Evolutionary conservation across 208 protist species (phyloP), one percentile per base, ranked within the genome.

Genomic region (Porcisia deanei): DNA sequence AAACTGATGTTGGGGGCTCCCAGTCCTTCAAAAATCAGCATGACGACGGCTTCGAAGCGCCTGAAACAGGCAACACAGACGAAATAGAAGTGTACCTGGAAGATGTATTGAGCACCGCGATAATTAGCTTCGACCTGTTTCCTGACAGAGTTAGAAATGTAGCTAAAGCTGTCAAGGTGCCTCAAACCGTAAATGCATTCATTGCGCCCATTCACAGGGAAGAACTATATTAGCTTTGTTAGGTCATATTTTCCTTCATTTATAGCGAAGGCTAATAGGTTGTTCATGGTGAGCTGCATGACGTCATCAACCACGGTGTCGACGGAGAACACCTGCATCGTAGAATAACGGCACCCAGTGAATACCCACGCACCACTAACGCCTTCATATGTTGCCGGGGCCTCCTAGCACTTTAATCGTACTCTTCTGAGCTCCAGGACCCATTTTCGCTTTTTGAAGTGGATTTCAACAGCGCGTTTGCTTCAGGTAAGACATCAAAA

Each of bases 131-230:
- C 81, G 0, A 37, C 39, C 59, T 86, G 85, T 59, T 92, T 87
- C 47, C 81, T 88, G 14, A 91, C 79, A 55, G 84, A 87, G 20
- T 91, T 83, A 14, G 86, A 72, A 22, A 92, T 87, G 67, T 88
- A 84, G 52, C 78, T 73, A 72, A 91, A 92, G 66, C 89, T 86
- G 59, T 90, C 90, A 1, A 91, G 64, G n/a, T 47, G 67, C 61
- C 91, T 79, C 16, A 54, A 30, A 7, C 90, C 86, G 63, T 94
- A 90, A 4, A 92, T 86, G 66, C 85, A 92, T 43, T 94, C 90
- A 30, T 84, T 89, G n/a, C 84, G 52, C 2, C 86, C 88, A 49
- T 89, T 85, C 1, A 90, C 84, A 57, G 80, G 81, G 72, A 94
- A 92, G 14, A 92, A 61, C 73, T 88, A 86, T 1, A 85, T 57